Conservation (phyloP, 371 early-diverging fungal genomes). For the Amoeboradix gromovi region DNA sequence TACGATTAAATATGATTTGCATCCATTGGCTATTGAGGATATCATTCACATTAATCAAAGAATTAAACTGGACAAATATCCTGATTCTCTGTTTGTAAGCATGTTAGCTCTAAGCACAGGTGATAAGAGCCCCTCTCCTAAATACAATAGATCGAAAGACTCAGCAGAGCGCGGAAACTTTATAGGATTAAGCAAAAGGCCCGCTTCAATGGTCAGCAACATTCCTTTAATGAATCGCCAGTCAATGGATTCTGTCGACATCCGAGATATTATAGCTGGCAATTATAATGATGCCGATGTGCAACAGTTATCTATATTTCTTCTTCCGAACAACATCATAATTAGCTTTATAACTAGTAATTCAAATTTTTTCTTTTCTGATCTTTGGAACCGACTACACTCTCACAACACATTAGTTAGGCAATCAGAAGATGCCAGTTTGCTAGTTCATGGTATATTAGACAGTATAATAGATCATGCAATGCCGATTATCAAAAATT, state of each 20-base stretch:
- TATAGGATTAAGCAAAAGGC: neutral
- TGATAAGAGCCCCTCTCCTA: too few species aligned
- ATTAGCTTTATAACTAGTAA: neutral
- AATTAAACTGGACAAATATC: neutral
- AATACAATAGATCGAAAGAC: too few species aligned
- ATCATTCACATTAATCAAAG: constrained; percentile 1
- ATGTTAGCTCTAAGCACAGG: neutral
- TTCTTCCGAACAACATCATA: neutral
- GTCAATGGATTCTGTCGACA: neutral
- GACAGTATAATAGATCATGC: neutral
- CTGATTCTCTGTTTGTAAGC: neutral
- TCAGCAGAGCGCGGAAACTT: too few species aligned
- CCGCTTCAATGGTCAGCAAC: neutral
- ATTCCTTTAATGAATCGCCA: neutral
- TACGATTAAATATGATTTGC: constrained; percentile 11
- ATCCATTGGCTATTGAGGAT: constrained; percentile 18
- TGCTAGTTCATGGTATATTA: neutral
- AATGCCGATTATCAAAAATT: neutral
- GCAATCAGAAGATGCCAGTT: neutral
- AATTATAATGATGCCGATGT: neutral
- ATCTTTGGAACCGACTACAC: neutral
- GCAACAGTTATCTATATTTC: neutral
- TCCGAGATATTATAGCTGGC: neutral
- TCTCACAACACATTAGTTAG: neutral
- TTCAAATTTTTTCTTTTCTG: neutral